phyloP scores from a whole-genome alignment of 495 filamentous ascomycete genomes.

The Cercophora newfieldiana region DNA sequence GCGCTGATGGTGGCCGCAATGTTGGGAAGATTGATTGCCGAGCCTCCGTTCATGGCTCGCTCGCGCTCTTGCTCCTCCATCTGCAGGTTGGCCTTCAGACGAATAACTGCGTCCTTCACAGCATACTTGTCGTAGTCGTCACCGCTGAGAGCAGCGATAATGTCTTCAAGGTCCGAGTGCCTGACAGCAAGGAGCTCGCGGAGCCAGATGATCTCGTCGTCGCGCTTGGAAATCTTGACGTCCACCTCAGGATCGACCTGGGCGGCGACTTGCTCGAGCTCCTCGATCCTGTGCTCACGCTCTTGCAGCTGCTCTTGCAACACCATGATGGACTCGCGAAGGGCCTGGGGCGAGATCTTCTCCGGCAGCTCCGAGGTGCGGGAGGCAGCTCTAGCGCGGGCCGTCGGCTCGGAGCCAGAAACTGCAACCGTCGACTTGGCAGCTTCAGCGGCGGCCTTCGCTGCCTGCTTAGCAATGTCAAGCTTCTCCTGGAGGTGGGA shows the following conservation, averaged over 20 bases:
- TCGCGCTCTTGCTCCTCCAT: constrained; percentile 97
- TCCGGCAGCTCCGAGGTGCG: constrained; percentile 61
- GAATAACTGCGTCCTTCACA: constrained; percentile 86
- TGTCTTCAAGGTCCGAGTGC: constrained; percentile 87
- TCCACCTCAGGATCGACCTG: constrained; percentile 70
- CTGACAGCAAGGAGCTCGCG: constrained; percentile 90
- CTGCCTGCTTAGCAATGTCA: constrained; percentile 86
- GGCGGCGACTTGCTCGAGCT: constrained; percentile 70
- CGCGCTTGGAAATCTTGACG: constrained; percentile 78
- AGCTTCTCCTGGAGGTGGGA: constrained; percentile 81
- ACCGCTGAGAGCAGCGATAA: constrained; percentile 74
- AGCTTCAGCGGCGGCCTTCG: constrained; percentile 79
- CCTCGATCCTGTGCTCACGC: constrained; percentile 84
- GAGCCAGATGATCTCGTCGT: constrained; percentile 94
- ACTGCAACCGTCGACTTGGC: constrained; percentile 64
- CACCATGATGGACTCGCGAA: constrained; percentile 93
- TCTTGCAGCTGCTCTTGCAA: constrained; percentile 95
- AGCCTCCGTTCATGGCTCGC: constrained; percentile 57
- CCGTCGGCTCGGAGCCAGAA: constrained; percentile 35
- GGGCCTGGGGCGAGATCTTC: constrained; percentile 88
- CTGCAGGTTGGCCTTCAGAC: constrained; percentile 88
- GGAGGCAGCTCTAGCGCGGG: constrained; percentile 39
- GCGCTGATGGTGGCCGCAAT: constrained; percentile 57
- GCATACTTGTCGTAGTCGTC: constrained; percentile 71
- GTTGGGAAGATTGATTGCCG: constrained; percentile 53